These are phyloP conservation scores for Psilocybe cyanescens DNA, from an alignment of 768 basidiomycete genomes.

Conservation along the genomic window DNA sequence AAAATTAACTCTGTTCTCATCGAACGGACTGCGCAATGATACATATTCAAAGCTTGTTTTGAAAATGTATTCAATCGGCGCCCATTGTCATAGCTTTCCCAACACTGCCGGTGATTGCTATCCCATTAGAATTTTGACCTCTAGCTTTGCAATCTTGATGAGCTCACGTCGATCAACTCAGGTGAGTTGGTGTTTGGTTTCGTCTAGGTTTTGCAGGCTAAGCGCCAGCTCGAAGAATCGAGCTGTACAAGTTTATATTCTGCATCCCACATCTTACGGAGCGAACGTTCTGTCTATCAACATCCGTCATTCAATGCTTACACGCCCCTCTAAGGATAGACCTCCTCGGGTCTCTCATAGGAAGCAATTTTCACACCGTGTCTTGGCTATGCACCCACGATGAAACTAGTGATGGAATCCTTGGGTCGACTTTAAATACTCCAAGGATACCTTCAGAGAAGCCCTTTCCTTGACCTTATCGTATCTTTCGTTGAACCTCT, in stretches of 20 bases:
- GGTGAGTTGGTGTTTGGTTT: too few species aligned
- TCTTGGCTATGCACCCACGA: not conserved
- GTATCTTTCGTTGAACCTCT: not conserved
- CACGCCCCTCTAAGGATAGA: not conserved
- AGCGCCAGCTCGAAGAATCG: too few species aligned
- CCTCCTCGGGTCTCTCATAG: not conserved
- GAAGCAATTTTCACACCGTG: slow-evolving; percentile 6
- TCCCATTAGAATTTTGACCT: too few species aligned
- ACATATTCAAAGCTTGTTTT: not conserved
- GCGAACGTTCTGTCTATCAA: not conserved
- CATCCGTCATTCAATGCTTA: not conserved
- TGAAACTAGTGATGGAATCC: too few species aligned
- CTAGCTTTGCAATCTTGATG: too few species aligned
- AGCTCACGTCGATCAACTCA: too few species aligned
- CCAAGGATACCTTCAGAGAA: not conserved
- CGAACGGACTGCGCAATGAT: not conserved
- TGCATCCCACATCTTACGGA: too few species aligned
- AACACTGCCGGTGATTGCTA: too few species aligned
- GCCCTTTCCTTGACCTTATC: slow-evolving; percentile 6
- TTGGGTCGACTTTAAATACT: slow-evolving; percentile 4
- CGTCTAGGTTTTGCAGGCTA: too few species aligned
- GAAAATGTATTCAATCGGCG: not conserved
- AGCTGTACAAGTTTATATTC: too few species aligned
- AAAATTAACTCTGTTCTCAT: not conserved
- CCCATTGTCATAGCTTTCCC: not conserved